Evolutionary conservation across 805 yeast genomes (phyloP).

Genomic region (Yarrowia bubula): DNA sequence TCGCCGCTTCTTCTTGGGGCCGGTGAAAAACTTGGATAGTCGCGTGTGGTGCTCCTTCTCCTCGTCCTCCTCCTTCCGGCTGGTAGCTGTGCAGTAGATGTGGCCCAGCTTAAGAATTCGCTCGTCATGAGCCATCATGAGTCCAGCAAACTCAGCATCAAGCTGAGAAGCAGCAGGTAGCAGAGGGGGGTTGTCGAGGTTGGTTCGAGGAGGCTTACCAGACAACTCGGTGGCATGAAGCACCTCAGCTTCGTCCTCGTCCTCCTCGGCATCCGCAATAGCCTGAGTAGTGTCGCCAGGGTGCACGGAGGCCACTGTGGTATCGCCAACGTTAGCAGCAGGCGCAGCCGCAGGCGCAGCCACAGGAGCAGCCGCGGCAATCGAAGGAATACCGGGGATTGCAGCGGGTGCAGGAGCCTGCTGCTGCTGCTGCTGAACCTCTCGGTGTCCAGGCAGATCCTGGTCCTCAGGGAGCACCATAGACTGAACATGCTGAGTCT

Average conservation of each 20-base stretch:
- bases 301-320: not conserved
- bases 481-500: conserved; percentile 14
- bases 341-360: not conserved
- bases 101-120: conserved; percentile 48
- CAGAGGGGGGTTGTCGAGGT: conserved; percentile 16
- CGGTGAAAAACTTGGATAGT: conserved; percentile 37
- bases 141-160: conserved; percentile 50
- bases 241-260: conserved; percentile 3
- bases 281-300: conserved; percentile 3
- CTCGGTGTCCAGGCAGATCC: not conserved
- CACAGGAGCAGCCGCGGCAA: not conserved
- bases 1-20: conserved; percentile 35
- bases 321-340: not conserved
- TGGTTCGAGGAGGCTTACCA: conserved; percentile 9
- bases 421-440: not conserved
- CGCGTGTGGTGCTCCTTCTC: conserved; percentile 32
- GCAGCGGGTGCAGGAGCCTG: conserved; percentile 5
- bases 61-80: conserved; percentile 31
- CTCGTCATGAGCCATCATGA: conserved; percentile 47
- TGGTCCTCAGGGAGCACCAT: conserved; percentile 18
- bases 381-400: not conserved
- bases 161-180: conserved; percentile 47
- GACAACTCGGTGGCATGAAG: conserved; percentile 21
- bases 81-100: conserved; percentile 34
- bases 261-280: not conserved